Base-by-base conservation (phyloP, 1,139 yeast species). In the Pichia kudriavzevii region DNA sequence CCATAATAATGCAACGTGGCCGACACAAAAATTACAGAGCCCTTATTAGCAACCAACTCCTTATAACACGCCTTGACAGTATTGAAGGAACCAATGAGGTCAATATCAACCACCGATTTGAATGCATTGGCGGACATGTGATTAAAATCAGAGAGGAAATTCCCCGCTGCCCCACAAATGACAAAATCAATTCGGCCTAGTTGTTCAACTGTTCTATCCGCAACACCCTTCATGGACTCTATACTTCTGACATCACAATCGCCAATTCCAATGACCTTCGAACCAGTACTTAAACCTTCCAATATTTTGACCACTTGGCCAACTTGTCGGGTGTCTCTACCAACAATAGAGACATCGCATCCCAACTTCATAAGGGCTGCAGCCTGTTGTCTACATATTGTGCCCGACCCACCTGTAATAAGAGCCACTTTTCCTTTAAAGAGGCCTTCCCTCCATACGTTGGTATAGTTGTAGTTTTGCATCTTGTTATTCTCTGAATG, bases 81-180 rank as follows among this genome's bases (percentile, higher is more conserved):
- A 58, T 87, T 87, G 63, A 67, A 85, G 10, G 94, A 77, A 2
- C 96, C 97, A 29, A 85, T 59, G 36, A 87, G 63, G 56, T 88
- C 97, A 44, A 88, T 88, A 26, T 75, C 77, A 18, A 85, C 69
- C 20, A 88, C 96, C 0, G 93, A 69, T 56, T 80, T 78, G 67
- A 88, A 88, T 3, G 95, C 96, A 51, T 84, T 84, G 25, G 87
- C 58, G 2, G 93, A 79, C 45, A 87, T 62, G 48, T 77, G 79
- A 50, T 78, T 77, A 58, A 87, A 75, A 55, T 84, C 93, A 22
- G 87, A 66, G 44, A 88, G 59, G 52, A 87, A 88, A 64, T 87
- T 87, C 5, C 97, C 96, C 4, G 96, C 96, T 3, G 97, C 96
- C 14, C 96, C 97, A 27, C 93, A 88, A 58, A 88, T 79, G 28